Evolutionary conservation across 768 basidiomycete genomes (phyloP).

Genomic region (Trametes villosa): DNA sequence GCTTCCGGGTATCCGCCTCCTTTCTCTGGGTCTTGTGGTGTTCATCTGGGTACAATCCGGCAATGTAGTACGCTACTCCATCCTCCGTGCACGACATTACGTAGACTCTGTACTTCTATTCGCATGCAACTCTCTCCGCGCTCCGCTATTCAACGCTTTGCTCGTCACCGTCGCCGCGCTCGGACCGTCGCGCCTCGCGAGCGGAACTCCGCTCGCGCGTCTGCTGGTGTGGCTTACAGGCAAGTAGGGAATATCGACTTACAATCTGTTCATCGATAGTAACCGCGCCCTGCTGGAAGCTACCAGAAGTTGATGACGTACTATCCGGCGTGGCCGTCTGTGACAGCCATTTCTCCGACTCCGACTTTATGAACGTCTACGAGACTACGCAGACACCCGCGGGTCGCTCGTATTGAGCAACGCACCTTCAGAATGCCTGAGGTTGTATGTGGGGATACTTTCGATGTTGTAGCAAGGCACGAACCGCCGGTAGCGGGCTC

Average conservation of each 20-base stretch:
- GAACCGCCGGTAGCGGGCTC: too few relatives aligned
- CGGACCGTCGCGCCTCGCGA: too few relatives aligned
- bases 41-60: not conserved
- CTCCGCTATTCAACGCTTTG: conserved; percentile 74
- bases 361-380: too few relatives aligned
- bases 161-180: conserved; percentile 51
- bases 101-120: conserved; percentile 16
- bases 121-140: not conserved
- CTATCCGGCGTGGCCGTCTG: not conserved
- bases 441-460: too few relatives aligned
- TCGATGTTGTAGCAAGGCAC: too few relatives aligned
- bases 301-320: not conserved
- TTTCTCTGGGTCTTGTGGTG: conserved; percentile 11
- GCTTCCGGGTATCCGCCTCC: conserved; percentile 2
- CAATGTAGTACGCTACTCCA: not conserved
- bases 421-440: too few relatives aligned
- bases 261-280: not conserved
- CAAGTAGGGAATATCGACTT: not conserved
- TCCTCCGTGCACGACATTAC: conserved; percentile 4
- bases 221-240: too few relatives aligned
- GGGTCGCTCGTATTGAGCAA: too few relatives aligned
- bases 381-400: too few relatives aligned
- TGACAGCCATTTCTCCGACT: too few relatives aligned
- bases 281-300: not conserved
- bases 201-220: too few relatives aligned